These are phyloP conservation scores for Annulohypoxylon bovei DNA, from an alignment of 495 filamentous ascomycete genomes.

Conservation along the genomic window DNA sequence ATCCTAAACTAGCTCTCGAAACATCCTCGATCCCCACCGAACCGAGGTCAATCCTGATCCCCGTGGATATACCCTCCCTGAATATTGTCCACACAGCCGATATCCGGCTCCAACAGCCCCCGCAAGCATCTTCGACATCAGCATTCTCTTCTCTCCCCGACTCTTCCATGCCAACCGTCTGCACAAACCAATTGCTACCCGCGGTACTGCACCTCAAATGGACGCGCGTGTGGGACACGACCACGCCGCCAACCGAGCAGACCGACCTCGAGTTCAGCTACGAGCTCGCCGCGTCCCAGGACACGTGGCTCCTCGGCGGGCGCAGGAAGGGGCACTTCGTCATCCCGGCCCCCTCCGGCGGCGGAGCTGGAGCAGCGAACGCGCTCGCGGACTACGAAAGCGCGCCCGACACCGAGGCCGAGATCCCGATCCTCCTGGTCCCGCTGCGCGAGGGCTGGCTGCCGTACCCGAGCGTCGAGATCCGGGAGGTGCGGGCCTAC, in stretches of 20 bases:
- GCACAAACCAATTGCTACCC: slow-evolving; percentile 73
- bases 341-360: slow-evolving; percentile 49
- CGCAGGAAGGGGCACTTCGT: slow-evolving; percentile 80
- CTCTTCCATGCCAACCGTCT: slow-evolving; percentile 55
- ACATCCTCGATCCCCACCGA: slow-evolving; percentile 23
- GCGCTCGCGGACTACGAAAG: slow-evolving; percentile 22
- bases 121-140: slow-evolving; percentile 35
- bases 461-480: slow-evolving; percentile 79
- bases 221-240: slow-evolving; percentile 80
- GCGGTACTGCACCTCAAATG: slow-evolving; percentile 77
- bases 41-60: slow-evolving; percentile 67
- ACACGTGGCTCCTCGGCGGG: slow-evolving; percentile 87
- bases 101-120: slow-evolving; percentile 62
- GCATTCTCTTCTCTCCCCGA: slow-evolving; percentile 35
- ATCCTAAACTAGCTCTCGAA: slow-evolving; percentile 50
- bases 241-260: slow-evolving; percentile 49
- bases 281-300: slow-evolving; percentile 78
- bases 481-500: slow-evolving; percentile 64
- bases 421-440: slow-evolving; percentile 73
- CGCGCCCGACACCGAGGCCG: slow-evolving; percentile 55
- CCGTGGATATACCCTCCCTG: slow-evolving; percentile 87
- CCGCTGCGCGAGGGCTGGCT: slow-evolving; percentile 81
- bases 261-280: slow-evolving; percentile 80
- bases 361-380: neutral
- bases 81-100: slow-evolving; percentile 86